Evolutionary conservation across 352 stramenopile species (phyloP).

Genomic region (Phytophthora citrophthora): DNA sequence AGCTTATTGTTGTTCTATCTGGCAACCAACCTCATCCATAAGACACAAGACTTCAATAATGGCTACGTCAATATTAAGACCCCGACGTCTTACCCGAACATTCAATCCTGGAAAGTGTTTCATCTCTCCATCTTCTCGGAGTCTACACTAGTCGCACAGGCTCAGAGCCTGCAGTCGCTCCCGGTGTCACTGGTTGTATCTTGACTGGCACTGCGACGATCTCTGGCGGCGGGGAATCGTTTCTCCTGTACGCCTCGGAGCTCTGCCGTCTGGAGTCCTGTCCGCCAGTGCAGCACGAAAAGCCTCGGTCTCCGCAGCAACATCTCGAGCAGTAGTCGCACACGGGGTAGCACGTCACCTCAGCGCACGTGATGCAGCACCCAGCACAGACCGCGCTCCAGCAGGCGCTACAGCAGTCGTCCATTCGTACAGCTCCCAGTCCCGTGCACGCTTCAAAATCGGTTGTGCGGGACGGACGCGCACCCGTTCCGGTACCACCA

Average conservation of each 20-base stretch:
- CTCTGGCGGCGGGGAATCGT: constrained; percentile 7
- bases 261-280: constrained; percentile 14
- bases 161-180: neutral
- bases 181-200: constrained; percentile 27
- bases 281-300: constrained; percentile 25
- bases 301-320: constrained; percentile 31
- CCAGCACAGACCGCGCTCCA: constrained; percentile 28
- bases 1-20: too few species aligned
- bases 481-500: neutral
- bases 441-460: neutral
- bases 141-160: constrained; percentile 13
- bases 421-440: constrained; percentile 18
- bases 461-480: neutral
- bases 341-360: constrained; percentile 21
- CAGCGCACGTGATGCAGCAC: constrained; percentile 31
- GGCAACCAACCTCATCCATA: neutral
- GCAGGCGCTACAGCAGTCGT: constrained; percentile 28
- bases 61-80: constrained; percentile 6
- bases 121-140: neutral
- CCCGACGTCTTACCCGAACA: neutral
- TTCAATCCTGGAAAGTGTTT: neutral
- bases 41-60: neutral
- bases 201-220: constrained; percentile 26
- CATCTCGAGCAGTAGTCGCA: constrained; percentile 24
- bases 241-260: constrained; percentile 8